Evolutionary conservation across 1,284 basidiomycete genomes (phyloP), one percentile per base, ranked within the genome.

Genomic region (Inonotus obliquus): DNA sequence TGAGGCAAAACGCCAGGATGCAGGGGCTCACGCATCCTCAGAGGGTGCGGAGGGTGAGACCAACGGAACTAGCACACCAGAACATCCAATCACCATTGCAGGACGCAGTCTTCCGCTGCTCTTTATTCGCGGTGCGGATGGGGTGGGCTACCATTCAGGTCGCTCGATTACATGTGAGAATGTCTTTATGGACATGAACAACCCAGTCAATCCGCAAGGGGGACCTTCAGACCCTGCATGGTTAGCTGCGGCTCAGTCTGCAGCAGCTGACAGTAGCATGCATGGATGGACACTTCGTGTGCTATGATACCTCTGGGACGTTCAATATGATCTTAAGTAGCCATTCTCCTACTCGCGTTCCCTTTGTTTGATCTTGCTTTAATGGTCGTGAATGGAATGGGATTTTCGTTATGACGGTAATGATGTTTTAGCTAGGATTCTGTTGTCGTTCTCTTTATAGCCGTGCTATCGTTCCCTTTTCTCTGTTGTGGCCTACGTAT

Each of bases 131-230:
- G 81, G 88, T 61, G 78, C 79, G 64, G 84, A 92, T 72, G 91
- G 91, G 23, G 83, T 92, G 27, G 90, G 90, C 3, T 92, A 92
- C 70, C 90, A 92, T 70, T 91, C 90, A 32, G 91, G 91, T 45
- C 82, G 90, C 62, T 90, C 90, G 65, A 86, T 94, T 60, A 82
- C 91, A 38, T 91, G 87, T 69, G 91, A 91, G 70, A 92, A 92
- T 67, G 83, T 91, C 37, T 89, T 89, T 73, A 83, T 86, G 66
- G 73, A 76, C 17, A 80, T 89, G 73, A 68, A 72, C 52, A 67
- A 76, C 67, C 76, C 77, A 67, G 71, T 72, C 17, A 75, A 71
- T 32, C 67, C 65, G n/a, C 70, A 73, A 57, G 74, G 60, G 21
- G 53, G 48, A 27, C 55, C 61, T 17, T 54, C 61, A 41, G 84